Evolutionary conservation across 176 grass and related monocot species (phyloP), one percentile per base, ranked within the genome.

Genomic region (Carex myosuroides): DNA sequence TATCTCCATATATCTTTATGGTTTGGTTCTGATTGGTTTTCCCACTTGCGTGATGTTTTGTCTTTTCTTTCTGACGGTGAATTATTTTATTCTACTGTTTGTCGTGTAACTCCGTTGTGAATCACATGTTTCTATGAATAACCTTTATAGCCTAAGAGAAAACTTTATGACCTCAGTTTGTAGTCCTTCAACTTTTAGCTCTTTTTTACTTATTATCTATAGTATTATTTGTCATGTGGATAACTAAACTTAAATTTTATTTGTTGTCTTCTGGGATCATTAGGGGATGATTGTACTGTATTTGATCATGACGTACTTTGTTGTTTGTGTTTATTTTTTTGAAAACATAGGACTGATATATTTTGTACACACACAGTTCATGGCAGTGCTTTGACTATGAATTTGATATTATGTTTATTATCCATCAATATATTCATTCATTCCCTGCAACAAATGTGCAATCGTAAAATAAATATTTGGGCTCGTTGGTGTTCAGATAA

Each of bases 1-100:
- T 83, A 83, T 83, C 14, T 83, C 32, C 22, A 83, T 42, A 66
- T 63, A 82, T 82, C 54, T 46, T 66, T 66, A 54, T 29, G 78
- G 78, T 80, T 62, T 29, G 7, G 4, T 59, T 80, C 4, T 44
- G 78, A 81, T 81, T 81, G 79, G 79, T 37, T 41, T 80, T 81
- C 18, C 57, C 79, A 82, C 80, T 53, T 65, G 35, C 33, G 8
- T 61, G 20, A 42, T 41, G 14, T 6, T n/a, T 42, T 79, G 20
- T 17, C 1, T 14, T 56, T 6, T 8, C 0, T 59, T 79, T 79
- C 12, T 79, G 48, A 59, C 32, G 3, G 7, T 61, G 42, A 80
- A 39, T 41, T 80, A 61, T 80, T 57, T 41, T 74, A 70, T 81
- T 60, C 35, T 41, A 35, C 39, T 37, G 9, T 18, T 37, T 18